Base-by-base conservation (phyloP, 768 basidiomycete species). In the Agaricus sinodeliciosus region DNA sequence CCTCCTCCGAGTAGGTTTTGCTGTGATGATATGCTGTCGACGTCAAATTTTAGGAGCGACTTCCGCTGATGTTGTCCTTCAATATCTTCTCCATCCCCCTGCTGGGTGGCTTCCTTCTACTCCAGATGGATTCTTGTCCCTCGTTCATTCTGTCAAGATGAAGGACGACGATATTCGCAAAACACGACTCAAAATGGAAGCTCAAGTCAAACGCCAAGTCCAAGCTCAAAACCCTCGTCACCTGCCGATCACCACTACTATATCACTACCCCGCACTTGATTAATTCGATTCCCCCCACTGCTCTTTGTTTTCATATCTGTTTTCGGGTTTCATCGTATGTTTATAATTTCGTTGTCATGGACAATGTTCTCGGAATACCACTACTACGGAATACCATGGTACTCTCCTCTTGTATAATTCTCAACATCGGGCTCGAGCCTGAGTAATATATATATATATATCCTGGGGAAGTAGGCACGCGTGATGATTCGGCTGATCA, bases 151-250 rank as follows among this genome's bases (percentile, higher is more conserved):
- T 2, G 69, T 86, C 56, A 89, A 85, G 63, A 65, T 90, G 55
- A 90, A 85, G 61, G 89, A 90, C 58, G 88, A 90, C 53, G 87
- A 90, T 54, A 57, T 91, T 13, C 77, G 81, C 25, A 90, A 89
- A 61, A 85, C 85, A 58, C 79, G 88, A 3, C 62, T 76, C 28
- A 90, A 90, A 62, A 79, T 90, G 72, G 84, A 87, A 58, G 80
- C 79, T n/a, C 82, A 84, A 55, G 72, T 82, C 28, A 87, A 85
- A 60, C 73, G 80, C 37, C 82, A 84, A 60, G 73, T 72, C 6
- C 76, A 76, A 56, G 72, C 73, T 6, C 75, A 75, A 56, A 58
- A 56, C 4, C 71, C 70, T 1, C 69, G 70, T 13, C 52, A 54
- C 34, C 25, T 54, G 9, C 52, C 52, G 19, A 36, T 48, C 15